Evolutionary conservation across 495 filamentous ascomycete genomes (phyloP), one percentile per base, ranked within the genome.

Genomic region (Hypomontagnella submonticulosa): DNA sequence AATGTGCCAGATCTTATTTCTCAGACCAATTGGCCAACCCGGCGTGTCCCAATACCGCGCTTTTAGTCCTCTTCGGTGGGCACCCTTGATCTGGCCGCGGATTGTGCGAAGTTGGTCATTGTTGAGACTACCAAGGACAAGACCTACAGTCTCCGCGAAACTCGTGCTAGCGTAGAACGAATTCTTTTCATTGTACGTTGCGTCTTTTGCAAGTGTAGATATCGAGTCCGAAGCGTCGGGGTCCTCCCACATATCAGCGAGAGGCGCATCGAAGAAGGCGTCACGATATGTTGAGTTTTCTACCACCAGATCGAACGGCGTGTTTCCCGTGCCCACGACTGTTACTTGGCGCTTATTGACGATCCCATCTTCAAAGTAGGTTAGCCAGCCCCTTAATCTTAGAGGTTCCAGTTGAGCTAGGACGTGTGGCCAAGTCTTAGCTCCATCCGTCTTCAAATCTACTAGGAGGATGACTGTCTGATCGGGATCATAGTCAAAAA

Each of bases 1-100:
- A 3, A 89, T 80, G 46, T 85, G 76, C 92, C 92, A 96, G 13
- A 96, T 76, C 56, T 85, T 81, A 75, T 95, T 89, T 40, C 92
- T 79, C 66, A 89, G 65, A 47, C 85, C 83, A n/a, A 89, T 75
- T 9, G 92, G 91, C 91, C 92, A 96, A 55, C 75, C 75, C 0
- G 92, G 91, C 18, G 89, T 69, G n/a, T 87, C 85, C 92, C 92
- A 96, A 72, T 93, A 96, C 40, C 92, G 75, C 5, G 85, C 88
- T 63, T 87, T 87, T 36, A 96, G 76, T 0, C 92, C 91, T 67
- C 85, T 84, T 13, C 72, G 73, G 64, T 92, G 88, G 9, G 92
- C 92, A 38, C 83, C 83, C n/a, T 79, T 78, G 12, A 95, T 81
- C 64, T 93, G 90, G 0, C 75, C 75, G 13, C 88, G 79, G 64